Conservation (phyloP, 768 basidiomycete species). For the Tylopilus subfusipes region DNA sequence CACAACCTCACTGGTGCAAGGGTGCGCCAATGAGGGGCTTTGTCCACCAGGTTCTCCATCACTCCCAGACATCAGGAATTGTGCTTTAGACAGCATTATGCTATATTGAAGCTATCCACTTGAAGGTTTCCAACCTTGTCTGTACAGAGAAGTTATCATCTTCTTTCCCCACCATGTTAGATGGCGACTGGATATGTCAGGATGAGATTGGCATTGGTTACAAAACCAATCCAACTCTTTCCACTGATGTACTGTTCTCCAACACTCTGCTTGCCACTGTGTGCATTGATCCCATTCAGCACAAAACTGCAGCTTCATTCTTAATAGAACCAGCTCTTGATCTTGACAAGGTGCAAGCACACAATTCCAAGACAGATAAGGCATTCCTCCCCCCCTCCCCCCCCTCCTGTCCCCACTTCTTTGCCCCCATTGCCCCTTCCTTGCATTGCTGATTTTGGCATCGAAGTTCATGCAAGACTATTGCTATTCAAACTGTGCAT, state of each 20-base stretch:
- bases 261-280: constrained; percentile 43
- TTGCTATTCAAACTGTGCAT: constrained; percentile 90
- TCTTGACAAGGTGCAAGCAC: constrained; percentile 4
- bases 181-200: constrained; percentile 39
- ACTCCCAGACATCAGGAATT: constrained; percentile 78
- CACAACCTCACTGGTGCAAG: constrained; percentile 26
- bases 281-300: constrained; percentile 34
- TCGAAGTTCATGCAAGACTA: constrained; percentile 93
- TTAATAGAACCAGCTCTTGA: constrained; percentile 14
- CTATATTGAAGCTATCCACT: constrained; percentile 81
- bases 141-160: constrained; percentile 45
- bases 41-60: constrained; percentile 84
- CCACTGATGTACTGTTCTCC: constrained; percentile 3
- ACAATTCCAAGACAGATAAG: constrained; percentile 14
- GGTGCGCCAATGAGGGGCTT: constrained; percentile 68
- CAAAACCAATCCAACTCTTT: constrained; percentile 32
- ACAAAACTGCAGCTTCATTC: constrained; percentile 14
- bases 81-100: constrained; percentile 86
- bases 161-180: constrained; percentile 39
- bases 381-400: constrained; percentile 33
- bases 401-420: constrained; percentile 74
- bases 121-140: constrained; percentile 62
- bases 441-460: constrained; percentile 84
- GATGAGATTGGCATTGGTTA: constrained; percentile 42
- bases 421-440: constrained; percentile 85